Evolutionary conservation across 805 yeast genomes (phyloP).

Genomic region (Yarrowia sp.): DNA sequence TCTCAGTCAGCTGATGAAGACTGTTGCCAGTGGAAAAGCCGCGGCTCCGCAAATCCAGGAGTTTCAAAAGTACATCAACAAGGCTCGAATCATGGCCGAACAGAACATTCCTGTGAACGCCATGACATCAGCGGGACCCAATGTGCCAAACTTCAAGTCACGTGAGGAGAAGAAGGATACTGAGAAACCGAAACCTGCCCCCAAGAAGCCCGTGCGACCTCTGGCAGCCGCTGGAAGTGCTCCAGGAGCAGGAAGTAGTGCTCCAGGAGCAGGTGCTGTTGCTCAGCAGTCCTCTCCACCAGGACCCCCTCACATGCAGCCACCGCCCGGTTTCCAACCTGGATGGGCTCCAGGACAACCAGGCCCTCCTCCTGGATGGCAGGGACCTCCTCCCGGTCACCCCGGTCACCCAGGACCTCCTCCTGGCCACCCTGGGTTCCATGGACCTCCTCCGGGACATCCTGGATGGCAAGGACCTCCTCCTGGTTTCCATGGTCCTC

Average conservation of each 20-base stretch:
- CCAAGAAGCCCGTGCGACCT: not conserved
- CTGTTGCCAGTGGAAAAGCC: constrained; percentile 85
- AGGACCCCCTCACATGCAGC: no score
- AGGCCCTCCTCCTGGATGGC: not conserved
- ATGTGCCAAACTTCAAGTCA: not conserved
- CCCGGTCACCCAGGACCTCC: not conserved
- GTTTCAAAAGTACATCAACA: constrained; percentile 80
- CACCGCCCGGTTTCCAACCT: no score
- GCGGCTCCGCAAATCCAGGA: constrained; percentile 70
- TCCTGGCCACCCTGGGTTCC: constrained; percentile 10
- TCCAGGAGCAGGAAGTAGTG: no score
- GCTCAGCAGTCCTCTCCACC: no score
- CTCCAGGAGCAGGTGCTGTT: no score
- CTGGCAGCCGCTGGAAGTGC: not conserved
- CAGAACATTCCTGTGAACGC: constrained; percentile 33
- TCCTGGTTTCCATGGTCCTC: constrained; percentile 20
- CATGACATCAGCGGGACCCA: constrained; percentile 24
- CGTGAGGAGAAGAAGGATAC: not conserved
- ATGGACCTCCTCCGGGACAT: constrained; percentile 9
- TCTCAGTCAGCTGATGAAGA: constrained; percentile 75
- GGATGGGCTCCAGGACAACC: no score
- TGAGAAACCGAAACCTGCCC: not conserved
- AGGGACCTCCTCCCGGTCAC: not conserved
- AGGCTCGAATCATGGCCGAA: constrained; percentile 58
- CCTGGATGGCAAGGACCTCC: not conserved